phyloP scores from a whole-genome alignment of 208 protist species.

The Vickermania ingenoplastis region DNA sequence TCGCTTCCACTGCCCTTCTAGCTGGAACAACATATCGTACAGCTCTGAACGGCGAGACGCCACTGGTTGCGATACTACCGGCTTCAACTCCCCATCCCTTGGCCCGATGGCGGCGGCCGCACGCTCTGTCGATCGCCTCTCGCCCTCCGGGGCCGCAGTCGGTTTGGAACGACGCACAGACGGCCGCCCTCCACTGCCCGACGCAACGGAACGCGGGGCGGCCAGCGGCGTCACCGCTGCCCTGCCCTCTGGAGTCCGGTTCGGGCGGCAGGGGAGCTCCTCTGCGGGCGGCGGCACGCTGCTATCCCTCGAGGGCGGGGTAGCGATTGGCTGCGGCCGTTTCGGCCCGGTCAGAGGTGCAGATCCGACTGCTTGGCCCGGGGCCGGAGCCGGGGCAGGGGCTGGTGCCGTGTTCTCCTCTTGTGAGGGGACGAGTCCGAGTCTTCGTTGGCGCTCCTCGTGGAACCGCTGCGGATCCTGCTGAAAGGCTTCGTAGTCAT shows the following conservation, averaged over 20 bases:
- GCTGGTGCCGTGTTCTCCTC: not conserved
- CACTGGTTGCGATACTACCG: not conserved
- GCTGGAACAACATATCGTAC: conserved; percentile 28
- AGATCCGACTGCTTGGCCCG: not conserved
- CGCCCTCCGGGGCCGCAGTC: not conserved
- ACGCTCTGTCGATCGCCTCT: not conserved
- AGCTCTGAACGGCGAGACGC: conserved; percentile 10
- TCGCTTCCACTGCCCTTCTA: conserved; percentile 70
- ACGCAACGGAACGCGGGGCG: not conserved
- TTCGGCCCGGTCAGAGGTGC: not conserved
- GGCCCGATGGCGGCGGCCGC: not conserved
- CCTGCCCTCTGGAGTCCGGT: not conserved
- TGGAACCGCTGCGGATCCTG: not conserved
- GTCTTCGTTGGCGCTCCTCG: no score
- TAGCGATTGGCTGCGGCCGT: no score
- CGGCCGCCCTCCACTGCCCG: not conserved
- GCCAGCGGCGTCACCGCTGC: not conserved
- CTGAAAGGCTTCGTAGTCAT: conserved; percentile 4
- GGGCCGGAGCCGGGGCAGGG: not conserved
- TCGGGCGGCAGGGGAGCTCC: not conserved
- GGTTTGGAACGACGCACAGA: not conserved
- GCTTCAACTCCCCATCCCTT: not conserved
- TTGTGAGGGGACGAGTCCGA: not conserved
- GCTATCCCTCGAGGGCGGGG: not conserved
- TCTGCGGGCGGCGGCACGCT: not conserved